phyloP scores from a whole-genome alignment of 2,329 filamentous ascomycete species.

The Fusarium secorum region DNA sequence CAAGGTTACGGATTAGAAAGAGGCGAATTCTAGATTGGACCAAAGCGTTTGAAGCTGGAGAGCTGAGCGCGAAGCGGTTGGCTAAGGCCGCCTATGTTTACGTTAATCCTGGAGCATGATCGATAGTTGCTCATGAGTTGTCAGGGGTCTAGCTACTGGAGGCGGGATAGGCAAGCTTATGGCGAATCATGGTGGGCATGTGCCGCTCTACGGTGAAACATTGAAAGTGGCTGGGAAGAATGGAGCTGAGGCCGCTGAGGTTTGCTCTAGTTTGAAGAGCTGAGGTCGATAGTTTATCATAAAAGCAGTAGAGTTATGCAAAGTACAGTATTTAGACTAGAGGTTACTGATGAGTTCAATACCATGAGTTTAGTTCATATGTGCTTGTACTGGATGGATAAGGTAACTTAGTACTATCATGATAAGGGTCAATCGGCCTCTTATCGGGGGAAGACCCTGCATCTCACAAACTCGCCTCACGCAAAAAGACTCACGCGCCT shows the following conservation, averaged over 20 bases:
- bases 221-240: conserved; percentile 20
- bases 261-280: not conserved
- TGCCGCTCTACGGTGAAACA: conserved; percentile 37
- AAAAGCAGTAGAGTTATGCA: not conserved
- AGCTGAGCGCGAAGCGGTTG: conserved; percentile 29
- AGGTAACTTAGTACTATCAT: not conserved
- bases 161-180: conserved; percentile 4
- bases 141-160: conserved; percentile 8
- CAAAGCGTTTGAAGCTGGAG: conserved; percentile 17
- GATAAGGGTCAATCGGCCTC: not conserved
- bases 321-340: not conserved
- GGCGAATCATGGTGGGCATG: conserved; percentile 35
- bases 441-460: conserved; percentile 18
- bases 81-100: conserved; percentile 15
- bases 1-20: not conserved
- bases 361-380: not conserved
- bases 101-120: conserved; percentile 22
- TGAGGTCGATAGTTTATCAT: not conserved
- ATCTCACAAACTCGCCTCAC: not conserved
- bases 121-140: conserved; percentile 28
- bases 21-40: conserved; percentile 20
- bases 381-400: not conserved
- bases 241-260: not conserved
- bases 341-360: not conserved
- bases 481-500: conserved; percentile 23